Base-by-base conservation (phyloP, 2,329 filamentous ascomycete species). In the Epichloe aotearoae region DNA sequence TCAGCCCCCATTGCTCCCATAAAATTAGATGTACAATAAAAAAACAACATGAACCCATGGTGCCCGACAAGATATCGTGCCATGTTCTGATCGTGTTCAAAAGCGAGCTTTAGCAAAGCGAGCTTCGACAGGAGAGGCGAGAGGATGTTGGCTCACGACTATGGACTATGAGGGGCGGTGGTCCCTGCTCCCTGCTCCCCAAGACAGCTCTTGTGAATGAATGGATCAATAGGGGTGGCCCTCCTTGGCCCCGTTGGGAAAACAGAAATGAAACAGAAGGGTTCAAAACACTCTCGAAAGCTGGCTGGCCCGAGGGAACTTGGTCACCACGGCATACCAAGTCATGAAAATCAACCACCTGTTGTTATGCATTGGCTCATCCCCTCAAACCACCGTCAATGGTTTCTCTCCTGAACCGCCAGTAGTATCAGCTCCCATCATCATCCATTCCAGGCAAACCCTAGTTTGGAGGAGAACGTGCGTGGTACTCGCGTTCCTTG, bases 21-120 rank as follows among this genome's bases (percentile, higher is more conserved):
- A 51, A 55, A 58, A 30, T 56, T 59, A 59, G 54, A 59, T 59
- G 55, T 60, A 60, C 58, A 60, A 48, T 54, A 55, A 56, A 50
- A 54, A 55, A 53, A 55, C 46, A 52, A 44, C 38, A 38, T 23
- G 38, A 50, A 43, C 50, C 19, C 33, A 41, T 42, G 20, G 19
- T 33, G 42, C 49, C 41, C 42, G 17, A 50, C 49, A 46, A 50
- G 17, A 50, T 26, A 43, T 37, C 36, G 15, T 47, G 20, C 19
- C 10, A 14, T 19, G 39, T 41, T 20, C 17, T 30, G 30, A 20
- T 12, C 5, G 17, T 23, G 39, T 38, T 30, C 30, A 30, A 38
- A 23, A 6, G 12, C 39, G 17, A 12, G 39, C 39, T 41, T 1
- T 41, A 42, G 11, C n/a, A n/a, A n/a, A 40, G n/a, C 38, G 6